Base-by-base conservation (phyloP, 352 stramenopile species). In the Elongisporangium anandrum region DNA sequence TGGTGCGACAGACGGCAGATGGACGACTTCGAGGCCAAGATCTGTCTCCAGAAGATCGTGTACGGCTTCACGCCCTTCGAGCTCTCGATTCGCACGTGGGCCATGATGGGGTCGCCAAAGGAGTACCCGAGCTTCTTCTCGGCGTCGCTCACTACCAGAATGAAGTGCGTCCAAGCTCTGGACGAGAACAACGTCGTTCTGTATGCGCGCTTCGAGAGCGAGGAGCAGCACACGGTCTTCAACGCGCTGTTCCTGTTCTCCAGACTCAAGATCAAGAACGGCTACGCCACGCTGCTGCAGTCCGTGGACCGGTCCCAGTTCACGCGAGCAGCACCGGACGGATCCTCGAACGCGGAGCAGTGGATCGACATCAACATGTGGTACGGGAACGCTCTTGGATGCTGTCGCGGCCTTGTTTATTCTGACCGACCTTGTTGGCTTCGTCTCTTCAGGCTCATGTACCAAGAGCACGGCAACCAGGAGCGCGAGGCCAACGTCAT, bases 331-430 rank as follows among this genome's bases (percentile, higher is more conserved):
- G 24, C 7, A 7, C 24, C 24, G 24, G 24, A 34, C 24, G 7
- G 24, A 34, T 34, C 24, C 24, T 34, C 24, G 3, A 34, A 3
- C 24, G 24, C 3, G 24, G 39, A 49, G 47, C 65, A 77, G 23
- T 90, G 81, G 81, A 68, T 88, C 55, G 68, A 88, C 34, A 75
- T 88, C 47, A 86, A 79, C 45, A 78, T 70, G 21, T 90, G 75
- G 74, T 84, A 50, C n/a, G 65, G n/a, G n/a, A n/a, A n/a, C n/a
- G n/a, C n/a, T n/a, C n/a, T n/a, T 73, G 15, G 26, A 12, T 56
- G 5, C 8, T 2, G 22, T 22, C 24, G 24, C 3, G 7, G 24
- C 24, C n/a, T n/a, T n/a, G n/a, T n/a, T n/a, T n/a, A n/a, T n/a
- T n/a, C n/a, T n/a, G n/a, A n/a, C n/a, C n/a, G n/a, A n/a, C n/a